Base-by-base conservation (phyloP, 768 basidiomycete genomes). In the Mycena maculata region DNA sequence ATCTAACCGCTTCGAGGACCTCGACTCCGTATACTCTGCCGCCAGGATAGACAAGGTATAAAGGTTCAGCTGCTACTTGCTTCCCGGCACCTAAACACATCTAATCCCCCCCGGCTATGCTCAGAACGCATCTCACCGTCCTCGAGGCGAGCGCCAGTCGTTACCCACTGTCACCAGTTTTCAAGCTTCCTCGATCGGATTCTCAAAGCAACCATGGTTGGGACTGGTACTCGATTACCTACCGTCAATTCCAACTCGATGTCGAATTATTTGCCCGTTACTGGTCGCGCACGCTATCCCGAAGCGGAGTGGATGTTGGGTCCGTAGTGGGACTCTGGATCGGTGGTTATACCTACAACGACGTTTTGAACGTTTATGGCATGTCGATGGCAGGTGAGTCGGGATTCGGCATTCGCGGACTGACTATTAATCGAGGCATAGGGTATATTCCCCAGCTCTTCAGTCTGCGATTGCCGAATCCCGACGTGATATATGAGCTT, bases 251-350 rank as follows among this genome's bases (percentile, higher is more conserved):
- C 79, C 79, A 78, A 62, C 60, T 73, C 22, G 87, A 91, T 44
- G 86, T 91, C 67, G 85, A 88, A 71, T 72, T 77, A 63, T 83
- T 83, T 59, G 90, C 90, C 42, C 79, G 79, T 44, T 83, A 87
- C 75, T 91, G 90, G 86, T 78, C 80, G n/a, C 73, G 69, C 13
- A 72, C 76, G 20, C 79, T 91, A 30, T 68, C 69, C 45, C 73
- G 80, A 39, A 77, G 79, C 44, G 82, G 81, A 33, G 75, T 90
- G 30, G 65, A 74, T 27, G 78, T 77, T 44, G 79, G 84, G 48
- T 85, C 88, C 18, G 87, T 91, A 25, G 78, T 91, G 23, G 90
- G 89, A 16, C 70, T 90, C 42, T 91, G 90, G 90, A 76, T 91
- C 15, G 82, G 85, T 23, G 90, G 90, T 12, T 85, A 85, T 76